phyloP scores from a whole-genome alignment of 2,329 filamentous ascomycete genomes.

The Teratosphaeria gauchensis region DNA sequence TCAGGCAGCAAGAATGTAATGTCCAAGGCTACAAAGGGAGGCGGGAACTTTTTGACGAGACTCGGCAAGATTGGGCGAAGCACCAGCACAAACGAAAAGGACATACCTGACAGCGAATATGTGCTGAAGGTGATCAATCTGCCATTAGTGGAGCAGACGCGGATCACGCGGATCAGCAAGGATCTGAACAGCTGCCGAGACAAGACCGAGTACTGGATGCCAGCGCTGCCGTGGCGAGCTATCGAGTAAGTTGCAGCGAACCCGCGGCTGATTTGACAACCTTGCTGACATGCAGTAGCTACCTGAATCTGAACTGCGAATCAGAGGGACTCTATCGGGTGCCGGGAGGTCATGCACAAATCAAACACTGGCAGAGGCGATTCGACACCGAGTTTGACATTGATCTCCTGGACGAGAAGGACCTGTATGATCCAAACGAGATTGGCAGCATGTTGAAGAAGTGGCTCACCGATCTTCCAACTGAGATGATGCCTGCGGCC shows the following conservation, averaged over 20 bases:
- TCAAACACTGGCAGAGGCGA: slow-evolving; percentile 85
- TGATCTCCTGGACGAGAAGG: slow-evolving; percentile 75
- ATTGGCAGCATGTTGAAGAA: slow-evolving; percentile 94
- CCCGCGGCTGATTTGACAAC: not conserved
- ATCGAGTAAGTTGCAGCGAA: slow-evolving; percentile 56
- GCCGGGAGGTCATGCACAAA: slow-evolving; percentile 78
- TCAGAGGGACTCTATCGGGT: slow-evolving; percentile 90
- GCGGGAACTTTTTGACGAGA: slow-evolving; percentile 15
- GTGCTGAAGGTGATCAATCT: slow-evolving; percentile 75
- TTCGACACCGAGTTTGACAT: slow-evolving; percentile 80
- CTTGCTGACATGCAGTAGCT: slow-evolving; percentile 37
- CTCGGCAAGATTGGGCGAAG: slow-evolving; percentile 27
- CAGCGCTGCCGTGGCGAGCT: slow-evolving; percentile 84
- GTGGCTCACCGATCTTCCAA: slow-evolving; percentile 89
- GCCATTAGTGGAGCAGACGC: slow-evolving; percentile 78
- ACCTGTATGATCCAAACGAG: slow-evolving; percentile 92
- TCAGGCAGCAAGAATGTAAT: slow-evolving; percentile 20
- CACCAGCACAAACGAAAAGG: slow-evolving; percentile 58
- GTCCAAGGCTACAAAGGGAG: slow-evolving; percentile 15
- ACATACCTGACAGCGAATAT: slow-evolving; percentile 67
- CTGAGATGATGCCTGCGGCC: slow-evolving; percentile 81
- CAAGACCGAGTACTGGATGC: slow-evolving; percentile 99
- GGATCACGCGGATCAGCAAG: slow-evolving; percentile 85
- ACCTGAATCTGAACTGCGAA: slow-evolving; percentile 89
- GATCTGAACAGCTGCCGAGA: slow-evolving; percentile 77